Evolutionary conservation across 768 basidiomycete species (phyloP), one percentile per base, ranked within the genome.

Genomic region (Auricularia auricula-judae): DNA sequence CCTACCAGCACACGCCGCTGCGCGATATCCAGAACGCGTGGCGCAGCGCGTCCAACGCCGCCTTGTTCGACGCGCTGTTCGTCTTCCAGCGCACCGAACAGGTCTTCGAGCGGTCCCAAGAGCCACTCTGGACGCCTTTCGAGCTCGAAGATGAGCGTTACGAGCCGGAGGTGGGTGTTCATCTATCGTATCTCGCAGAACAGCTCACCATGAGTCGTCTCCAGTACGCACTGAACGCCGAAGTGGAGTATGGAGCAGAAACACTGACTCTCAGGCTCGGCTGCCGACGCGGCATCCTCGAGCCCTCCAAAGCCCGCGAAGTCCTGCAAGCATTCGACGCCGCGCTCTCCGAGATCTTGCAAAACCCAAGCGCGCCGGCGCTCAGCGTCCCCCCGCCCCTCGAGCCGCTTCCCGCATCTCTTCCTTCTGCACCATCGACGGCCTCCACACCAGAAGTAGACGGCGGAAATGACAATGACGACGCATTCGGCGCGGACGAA

Each of bases 1-100:
- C 74, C 1, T 80, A 78, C 75, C 80, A 82, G 63, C 81, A 81
- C 56, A 73, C 75, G 10, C 80, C 80, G n/a, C 72, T 80, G 63
- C 75, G 81, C 56, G 70, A 70, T 3, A 73, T 82, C 47, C 80
- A 81, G 47, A 74, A 29, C 29, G 29, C 29, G 2, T 59, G 56
- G 56, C 21, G 56, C 23, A 7, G 68, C 35, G 67, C 67, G 29
- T 61, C 80, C 39, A 69, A 69, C 7, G 53, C 75, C 1, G 66
- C 71, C 33, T 65, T 81, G 11, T 80, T 78, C 72, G 78, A 78
- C 60, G 77, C 76, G 65, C 68, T 82, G 47, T 80, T 82, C 66
- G 69, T 81, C 11, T 81, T 78, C 68, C 79, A 81, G 64, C 76
- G 77, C 14, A 63, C 63, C 44, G 62, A 36, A 10, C 56, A 59